These are phyloP conservation scores for Aureobasidium sp. DNA, from an alignment of 2,329 filamentous ascomycete species.

Conservation along the genomic window DNA sequence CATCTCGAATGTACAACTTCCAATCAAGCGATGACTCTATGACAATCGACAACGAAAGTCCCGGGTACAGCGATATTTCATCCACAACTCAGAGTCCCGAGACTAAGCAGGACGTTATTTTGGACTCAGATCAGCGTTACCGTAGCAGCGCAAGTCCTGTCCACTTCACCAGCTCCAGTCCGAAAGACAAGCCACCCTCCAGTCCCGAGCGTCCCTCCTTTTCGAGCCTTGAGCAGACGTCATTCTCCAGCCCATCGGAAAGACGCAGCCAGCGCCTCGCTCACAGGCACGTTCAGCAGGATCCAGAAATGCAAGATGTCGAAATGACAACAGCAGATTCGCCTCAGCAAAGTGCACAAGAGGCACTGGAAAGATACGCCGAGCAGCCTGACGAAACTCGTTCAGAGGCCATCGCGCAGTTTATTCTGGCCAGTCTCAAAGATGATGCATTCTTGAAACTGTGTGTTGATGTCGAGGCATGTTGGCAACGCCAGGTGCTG, in stretches of 20 bases:
- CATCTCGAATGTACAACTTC: slow-evolving; percentile 6
- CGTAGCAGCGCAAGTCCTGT: not conserved
- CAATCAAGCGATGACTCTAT: not conserved
- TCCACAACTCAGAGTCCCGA: not conserved
- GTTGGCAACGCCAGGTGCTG: slow-evolving; percentile 42
- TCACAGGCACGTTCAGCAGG: not conserved
- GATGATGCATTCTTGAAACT: slow-evolving; percentile 42
- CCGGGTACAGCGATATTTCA: not conserved
- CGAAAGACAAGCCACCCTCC: not conserved
- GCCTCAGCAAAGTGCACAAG: slow-evolving; percentile 2
- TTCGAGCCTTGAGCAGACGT: not conserved
- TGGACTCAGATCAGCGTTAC: not conserved
- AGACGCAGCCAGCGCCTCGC: not conserved
- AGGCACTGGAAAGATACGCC: slow-evolving; percentile 24
- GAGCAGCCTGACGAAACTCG: slow-evolving; percentile 33
- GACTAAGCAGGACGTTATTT: not conserved
- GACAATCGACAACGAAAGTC: not conserved
- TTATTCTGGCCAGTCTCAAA: slow-evolving; percentile 42
- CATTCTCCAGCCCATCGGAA: not conserved
- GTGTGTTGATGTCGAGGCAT: slow-evolving; percentile 41
- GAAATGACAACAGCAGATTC: not conserved
- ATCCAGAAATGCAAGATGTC: not conserved
- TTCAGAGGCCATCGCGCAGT: slow-evolving; percentile 37
- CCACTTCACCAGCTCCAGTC: not conserved
- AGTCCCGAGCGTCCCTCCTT: not conserved